Percentiles rank a stretch among this genome's conserved stretches.
Evolutionary conservation across 2,329 filamentous ascomycete species (phyloP).

Genomic region (Colletotrichum eremochloae): DNA sequence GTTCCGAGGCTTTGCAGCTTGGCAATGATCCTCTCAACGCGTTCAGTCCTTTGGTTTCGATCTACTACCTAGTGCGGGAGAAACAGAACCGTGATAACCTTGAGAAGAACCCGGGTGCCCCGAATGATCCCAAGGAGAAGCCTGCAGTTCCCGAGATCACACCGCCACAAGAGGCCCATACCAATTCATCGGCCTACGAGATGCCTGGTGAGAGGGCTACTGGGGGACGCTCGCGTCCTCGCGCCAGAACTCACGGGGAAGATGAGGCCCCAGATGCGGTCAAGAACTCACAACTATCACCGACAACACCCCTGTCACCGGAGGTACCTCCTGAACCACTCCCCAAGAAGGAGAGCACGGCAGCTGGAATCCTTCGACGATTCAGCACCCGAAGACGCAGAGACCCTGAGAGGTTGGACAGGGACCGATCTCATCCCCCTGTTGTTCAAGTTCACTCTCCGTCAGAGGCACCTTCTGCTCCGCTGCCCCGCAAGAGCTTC

Average conservation of each 20-base stretch:
- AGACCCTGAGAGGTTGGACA: slow-evolving; percentile 74
- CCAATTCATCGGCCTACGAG: slow-evolving; percentile 86
- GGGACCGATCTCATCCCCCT: slow-evolving; percentile 77
- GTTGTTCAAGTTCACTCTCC: slow-evolving; percentile 84
- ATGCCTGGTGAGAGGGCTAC: slow-evolving; percentile 91
- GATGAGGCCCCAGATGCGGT: slow-evolving; percentile 85
- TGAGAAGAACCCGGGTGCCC: slow-evolving; percentile 64
- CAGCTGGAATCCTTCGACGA: slow-evolving; percentile 84
- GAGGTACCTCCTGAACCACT: slow-evolving; percentile 72
- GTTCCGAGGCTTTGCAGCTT: slow-evolving; percentile 84
- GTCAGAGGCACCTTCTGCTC: slow-evolving; percentile 71
- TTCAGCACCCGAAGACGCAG: slow-evolving; percentile 89
- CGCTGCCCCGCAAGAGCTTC: slow-evolving; percentile 82
- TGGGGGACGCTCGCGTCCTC: slow-evolving; percentile 83
- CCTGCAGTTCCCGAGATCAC: slow-evolving; percentile 77
- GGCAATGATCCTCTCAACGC: slow-evolving; percentile 92
- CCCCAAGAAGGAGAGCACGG: slow-evolving; percentile 87
- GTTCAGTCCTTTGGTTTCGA: slow-evolving; percentile 90
- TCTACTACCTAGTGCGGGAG: slow-evolving; percentile 96
- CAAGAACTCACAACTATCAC: slow-evolving; percentile 72
- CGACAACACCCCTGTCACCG: slow-evolving; percentile 60
- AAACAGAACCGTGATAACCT: slow-evolving; percentile 84
- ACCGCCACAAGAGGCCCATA: slow-evolving; percentile 88
- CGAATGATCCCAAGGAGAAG: slow-evolving; percentile 54
- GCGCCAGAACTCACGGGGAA: slow-evolving; percentile 93